Base-by-base conservation (phyloP, 192 early-diverging fungal species). In the Backusella australiensis region DNA sequence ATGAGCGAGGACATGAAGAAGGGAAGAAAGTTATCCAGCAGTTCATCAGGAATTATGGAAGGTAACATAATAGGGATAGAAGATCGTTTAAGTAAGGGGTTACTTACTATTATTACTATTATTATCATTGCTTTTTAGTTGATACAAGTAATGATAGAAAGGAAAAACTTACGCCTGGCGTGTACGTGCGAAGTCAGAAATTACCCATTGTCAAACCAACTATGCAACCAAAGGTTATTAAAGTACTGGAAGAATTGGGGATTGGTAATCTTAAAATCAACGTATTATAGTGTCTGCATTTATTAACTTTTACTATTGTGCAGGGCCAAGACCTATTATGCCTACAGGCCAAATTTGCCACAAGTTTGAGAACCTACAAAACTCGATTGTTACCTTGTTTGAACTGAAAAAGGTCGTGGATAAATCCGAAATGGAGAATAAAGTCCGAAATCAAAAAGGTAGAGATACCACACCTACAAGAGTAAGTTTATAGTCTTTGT, bases 341-440 rank as follows among this genome's bases (percentile, higher is more conserved):
- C 91, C 93, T 5, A 98, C 95, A 4, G 89, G 87, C 14, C 85
- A 86, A 0, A 91, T 98, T 23, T 94, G 93, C 80, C 86, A 90
- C 32, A 91, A 91, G 72, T 96, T 92, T 79, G 93, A 94, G 65
- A 88, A 89, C 59, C 80, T 98, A 67, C 90, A 92, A 71, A 84
- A 86, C 53, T 92, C 91, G 12, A 91, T 96, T 69, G 81, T 94
- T 49, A 88, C 82, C 29, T 78, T 97, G 76, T 80, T 96, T 67
- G 97, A 98, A 74, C 81, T 94, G 67, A 96, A 95, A 79, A 93
- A 93, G 75, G 84, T 86, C 7, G 90, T 89, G 1, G 96, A 98
- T 78, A 94, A 93, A 83, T 77, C 89, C 7, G 94, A 97, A 75
- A 81, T 86, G 6, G 96, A 97, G 52, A 81, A 78, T 29, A 75